Evolutionary conservation across 192 early-diverging fungal genomes (phyloP).

Genomic region (Anaeromyces robustus): DNA sequence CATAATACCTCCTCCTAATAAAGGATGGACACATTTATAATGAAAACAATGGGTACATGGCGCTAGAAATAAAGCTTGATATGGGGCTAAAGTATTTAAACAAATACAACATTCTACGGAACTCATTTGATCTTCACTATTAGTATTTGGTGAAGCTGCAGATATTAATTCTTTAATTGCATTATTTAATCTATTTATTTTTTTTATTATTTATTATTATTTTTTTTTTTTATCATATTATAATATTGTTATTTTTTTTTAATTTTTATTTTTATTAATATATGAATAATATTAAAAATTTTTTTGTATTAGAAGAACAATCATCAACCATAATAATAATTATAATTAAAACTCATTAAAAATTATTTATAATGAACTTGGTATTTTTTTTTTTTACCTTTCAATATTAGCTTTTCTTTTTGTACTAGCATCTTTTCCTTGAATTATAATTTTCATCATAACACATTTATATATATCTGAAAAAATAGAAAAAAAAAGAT

Average conservation of each 20-base stretch:
- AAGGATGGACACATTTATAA: conserved; percentile 81
- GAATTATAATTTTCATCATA: conserved; percentile 21
- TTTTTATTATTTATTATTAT: too few species aligned
- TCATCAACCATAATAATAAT: too few species aligned
- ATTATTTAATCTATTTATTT: conserved; percentile 24
- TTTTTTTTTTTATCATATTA: too few species aligned
- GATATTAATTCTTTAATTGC: conserved; percentile 28
- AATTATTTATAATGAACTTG: too few species aligned
- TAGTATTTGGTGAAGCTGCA: conserved; percentile 24
- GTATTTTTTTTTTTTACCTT: conserved; percentile 15
- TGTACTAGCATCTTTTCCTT: conserved; percentile 31
- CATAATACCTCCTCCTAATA: conserved; percentile 31
- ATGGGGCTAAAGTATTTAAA: conserved; percentile 65
- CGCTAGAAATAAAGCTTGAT: conserved; percentile 80
- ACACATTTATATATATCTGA: conserved; percentile 34
- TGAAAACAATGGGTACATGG: conserved; percentile 90
- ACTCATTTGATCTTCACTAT: conserved; percentile 14
- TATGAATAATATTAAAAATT: too few species aligned
- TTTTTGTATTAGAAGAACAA: too few species aligned
- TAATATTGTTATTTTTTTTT: too few species aligned
- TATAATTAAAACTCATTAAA: too few species aligned
- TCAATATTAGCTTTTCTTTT: conserved; percentile 29
- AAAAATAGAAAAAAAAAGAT: too few species aligned
- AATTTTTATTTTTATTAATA: too few species aligned
- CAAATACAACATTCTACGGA: conserved; percentile 77